Base-by-base conservation (phyloP, 1,284 basidiomycete genomes). In the Singerocomus inundabilis region DNA sequence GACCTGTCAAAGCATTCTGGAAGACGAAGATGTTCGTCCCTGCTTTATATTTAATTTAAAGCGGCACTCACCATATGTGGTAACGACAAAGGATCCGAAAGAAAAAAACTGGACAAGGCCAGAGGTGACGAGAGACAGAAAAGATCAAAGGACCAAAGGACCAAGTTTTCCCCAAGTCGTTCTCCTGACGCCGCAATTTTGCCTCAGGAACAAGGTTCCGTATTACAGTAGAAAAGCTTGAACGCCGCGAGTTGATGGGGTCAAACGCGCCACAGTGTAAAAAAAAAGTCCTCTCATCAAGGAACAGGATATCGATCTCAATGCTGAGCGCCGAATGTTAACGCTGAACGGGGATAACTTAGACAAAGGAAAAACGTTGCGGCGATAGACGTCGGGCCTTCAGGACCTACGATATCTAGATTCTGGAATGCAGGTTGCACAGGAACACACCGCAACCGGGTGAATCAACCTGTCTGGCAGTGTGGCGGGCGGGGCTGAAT, bases 401-500 rank as follows among this genome's bases (percentile, higher is more conserved):
- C 21, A 21, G 21, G 21, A 21, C 21, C 21, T 4, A 21, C 21
- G 21, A 21, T 21, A 21, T 21, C 21, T n/a, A n/a, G n/a, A n/a
- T n/a, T n/a, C n/a, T n/a, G 2, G 18, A 21, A 31, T 16, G 32
- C 4, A 35, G 43, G 38, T 21, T 26, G 24, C 11, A 44, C 44
- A 47, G 47, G 33, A 45, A 28, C 11, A 16, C 15, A 16, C 15
- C 9, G 31, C 21, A 21, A 21, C 21, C 21, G 21, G n/a, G 25
- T 29, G n/a, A 30, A 35, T n/a, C 21, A 18, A 32, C 21, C 7
- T 18, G n/a, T 30, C 36, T 29, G n/a, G 21, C 21, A 16, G 39
- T 35, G 59, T 43, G 54, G 54, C 53, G 54, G 25, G 32, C 24
- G 6, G 31, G 7, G n/a, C n/a, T 18, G 35, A 44, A 41, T 24